Base-by-base conservation (phyloP, 805 yeast species). In the Teunomyces aglyptinius region DNA sequence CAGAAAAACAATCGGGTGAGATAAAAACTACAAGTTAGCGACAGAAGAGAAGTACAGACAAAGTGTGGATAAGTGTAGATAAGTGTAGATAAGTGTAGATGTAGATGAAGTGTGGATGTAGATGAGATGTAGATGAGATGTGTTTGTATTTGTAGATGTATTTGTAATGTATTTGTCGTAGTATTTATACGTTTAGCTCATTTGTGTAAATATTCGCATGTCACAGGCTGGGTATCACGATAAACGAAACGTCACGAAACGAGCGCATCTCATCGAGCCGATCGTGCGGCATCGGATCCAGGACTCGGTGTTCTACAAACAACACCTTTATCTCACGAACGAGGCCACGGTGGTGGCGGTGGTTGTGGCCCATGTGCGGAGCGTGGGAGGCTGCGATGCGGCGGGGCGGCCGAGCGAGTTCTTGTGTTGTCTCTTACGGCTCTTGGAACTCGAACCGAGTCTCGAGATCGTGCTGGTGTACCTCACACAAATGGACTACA, bases 381-480 rank as follows among this genome's bases (percentile, higher is more conserved):
- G 71, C 42, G 63, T 88, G 4, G 92, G 89, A 0, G 84, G 86
- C 0, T 66, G 77, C n/a, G 78, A 77, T 43, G 67, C 73, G 12
- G 69, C 67, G 18, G 81, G 81, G 27, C 65, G 80, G 49, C 94
- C 95, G 0, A 71, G 86, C 13, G 84, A 83, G 11, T 89, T 89
- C 55, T 60, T 88, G n/a, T 83, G 96, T 58, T 73, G 96, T 38
- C 63, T 89, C 28, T 80, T 89, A 57, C 82, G 92, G 52, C 61
- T 92, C 48, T 71, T 91, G 4, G 96, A 92, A 62, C 64, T 94
- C 13, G 81, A 81, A 50, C 97, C 97, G 0, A 56, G 75, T 1
- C 56, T 59, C 8, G 86, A 81, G 4, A 79, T 88, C 4, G 58
- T 87, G 2, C 58, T 68, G 13, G 75, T 81, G 45, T 75, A 79